Conservation (phyloP, 208 protist species). For the Tritrichomonas foetus region DNA sequence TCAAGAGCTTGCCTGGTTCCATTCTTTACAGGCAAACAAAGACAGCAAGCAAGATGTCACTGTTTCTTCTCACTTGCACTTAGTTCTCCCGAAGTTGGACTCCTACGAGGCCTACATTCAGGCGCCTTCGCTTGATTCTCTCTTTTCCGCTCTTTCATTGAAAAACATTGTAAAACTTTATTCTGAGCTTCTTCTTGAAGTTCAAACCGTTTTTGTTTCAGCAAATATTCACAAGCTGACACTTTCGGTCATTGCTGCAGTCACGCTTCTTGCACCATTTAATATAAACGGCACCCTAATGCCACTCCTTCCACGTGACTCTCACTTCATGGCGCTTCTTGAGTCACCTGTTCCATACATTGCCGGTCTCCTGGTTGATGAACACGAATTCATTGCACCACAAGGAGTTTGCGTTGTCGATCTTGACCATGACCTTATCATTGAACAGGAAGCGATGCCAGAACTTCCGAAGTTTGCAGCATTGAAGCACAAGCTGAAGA, state of each 20-base stretch:
- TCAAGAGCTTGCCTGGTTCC: no score
- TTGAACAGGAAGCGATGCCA: background rate
- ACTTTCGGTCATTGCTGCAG: background rate
- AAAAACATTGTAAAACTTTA: no score
- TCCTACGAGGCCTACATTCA: no score
- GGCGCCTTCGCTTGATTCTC: no score
- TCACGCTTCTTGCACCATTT: background rate
- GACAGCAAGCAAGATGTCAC: no score
- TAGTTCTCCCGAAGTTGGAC: no score
- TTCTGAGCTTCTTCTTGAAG: no score
- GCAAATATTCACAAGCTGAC: background rate
- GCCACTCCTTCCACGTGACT: background rate
- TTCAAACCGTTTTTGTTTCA: no score
- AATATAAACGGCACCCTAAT: background rate
- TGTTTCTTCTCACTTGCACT: no score
- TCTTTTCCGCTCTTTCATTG: no score
- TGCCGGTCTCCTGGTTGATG: background rate
- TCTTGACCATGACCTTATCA: background rate
- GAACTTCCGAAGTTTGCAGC: background rate
- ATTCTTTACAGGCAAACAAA: no score
- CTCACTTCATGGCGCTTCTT: background rate
- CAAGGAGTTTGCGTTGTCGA: background rate
- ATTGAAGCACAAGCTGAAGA: background rate
- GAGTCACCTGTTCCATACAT: slow-evolving; percentile 10
- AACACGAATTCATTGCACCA: background rate